Percentiles rank a stretch among this genome's conserved stretches.
Evolutionary conservation across 129 eudicot species (phyloP).

Genomic region (Helianthus annuus): DNA sequence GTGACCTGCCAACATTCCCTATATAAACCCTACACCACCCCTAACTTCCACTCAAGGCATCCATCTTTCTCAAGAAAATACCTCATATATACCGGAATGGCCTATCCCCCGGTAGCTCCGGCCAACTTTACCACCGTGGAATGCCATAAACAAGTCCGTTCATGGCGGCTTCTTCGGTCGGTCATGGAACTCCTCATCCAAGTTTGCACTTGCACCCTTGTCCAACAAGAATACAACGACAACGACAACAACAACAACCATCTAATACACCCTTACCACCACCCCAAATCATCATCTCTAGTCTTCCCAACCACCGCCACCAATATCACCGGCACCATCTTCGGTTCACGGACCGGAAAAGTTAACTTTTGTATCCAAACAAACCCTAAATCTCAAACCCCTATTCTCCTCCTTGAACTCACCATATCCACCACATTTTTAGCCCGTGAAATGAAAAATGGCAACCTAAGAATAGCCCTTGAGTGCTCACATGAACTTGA

Average conservation of each 20-base stretch:
- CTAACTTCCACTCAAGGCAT: constrained; percentile 29
- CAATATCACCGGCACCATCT: constrained; percentile 65
- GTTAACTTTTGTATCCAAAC: constrained; percentile 73
- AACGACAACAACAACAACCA: constrained; percentile 2
- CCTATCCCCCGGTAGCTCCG: constrained; percentile 40
- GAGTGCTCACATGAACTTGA: constrained; percentile 26
- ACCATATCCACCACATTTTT: constrained; percentile 62
- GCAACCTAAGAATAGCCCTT: constrained; percentile 63
- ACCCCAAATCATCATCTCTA: constrained; percentile 26
- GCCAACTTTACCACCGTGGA: constrained; percentile 67
- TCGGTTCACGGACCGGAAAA: constrained; percentile 62
- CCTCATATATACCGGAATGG: constrained; percentile 20
- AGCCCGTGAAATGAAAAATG: constrained; percentile 73
- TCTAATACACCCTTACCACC: constrained; percentile 24
- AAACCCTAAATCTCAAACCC: constrained; percentile 52
- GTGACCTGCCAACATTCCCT: constrained; percentile 30
- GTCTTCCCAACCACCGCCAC: constrained; percentile 35
- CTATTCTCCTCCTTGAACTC: constrained; percentile 70
- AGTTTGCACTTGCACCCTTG: constrained; percentile 61
- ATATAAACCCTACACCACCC: constrained; percentile 42
- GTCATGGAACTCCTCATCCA: constrained; percentile 65
- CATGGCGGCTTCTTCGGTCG: constrained; percentile 86
- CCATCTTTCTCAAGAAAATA: not conserved
- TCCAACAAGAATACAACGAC: constrained; percentile 29
- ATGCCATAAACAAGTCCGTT: constrained; percentile 89